Percentiles rank a stretch among this genome's conserved stretches.
phyloP scores from a whole-genome alignment of 306 rosid species.

The Boehmeria nivea region DNA sequence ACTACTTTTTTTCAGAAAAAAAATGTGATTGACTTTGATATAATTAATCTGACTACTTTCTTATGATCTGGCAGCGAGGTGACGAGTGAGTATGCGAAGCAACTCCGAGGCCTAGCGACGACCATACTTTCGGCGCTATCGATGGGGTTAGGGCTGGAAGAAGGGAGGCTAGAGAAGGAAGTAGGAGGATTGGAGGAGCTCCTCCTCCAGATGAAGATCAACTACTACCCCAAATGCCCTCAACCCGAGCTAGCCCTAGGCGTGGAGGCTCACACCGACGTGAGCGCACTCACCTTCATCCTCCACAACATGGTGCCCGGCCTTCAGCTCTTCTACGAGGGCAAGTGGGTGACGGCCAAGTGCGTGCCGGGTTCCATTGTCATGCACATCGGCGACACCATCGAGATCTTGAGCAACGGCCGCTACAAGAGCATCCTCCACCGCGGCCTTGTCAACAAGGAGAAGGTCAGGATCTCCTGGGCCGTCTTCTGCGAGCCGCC shows the following conservation, averaged over 20 bases:
- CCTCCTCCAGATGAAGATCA: conserved; percentile 71
- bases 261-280: conserved; percentile 82
- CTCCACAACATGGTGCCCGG: conserved; percentile 94
- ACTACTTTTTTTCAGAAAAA: no score
- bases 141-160: conserved; percentile 62
- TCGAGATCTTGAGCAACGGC: conserved; percentile 76
- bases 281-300: conserved; percentile 74
- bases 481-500: conserved; percentile 90
- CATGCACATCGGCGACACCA: conserved; percentile 84
- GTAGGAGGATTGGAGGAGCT: conserved; percentile 81
- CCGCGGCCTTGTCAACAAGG: conserved; percentile 75
- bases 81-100: conserved; percentile 59
- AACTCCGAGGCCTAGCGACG: conserved; percentile 49
- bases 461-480: conserved; percentile 85
- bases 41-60: no score
- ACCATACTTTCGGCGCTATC: conserved; percentile 47
- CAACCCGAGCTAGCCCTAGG: conserved; percentile 86
- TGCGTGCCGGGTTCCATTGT: conserved; percentile 69
- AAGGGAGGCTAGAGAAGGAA: conserved; percentile 67
- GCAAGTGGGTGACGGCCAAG: conserved; percentile 71
- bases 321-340: conserved; percentile 60
- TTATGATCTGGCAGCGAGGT: conserved; percentile 56
- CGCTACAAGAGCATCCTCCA: conserved; percentile 76
- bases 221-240: conserved; percentile 81
- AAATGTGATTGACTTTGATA: no score